Evolutionary conservation across 108 stramenopile species (phyloP).

Genomic region (Fragilaria radians): DNA sequence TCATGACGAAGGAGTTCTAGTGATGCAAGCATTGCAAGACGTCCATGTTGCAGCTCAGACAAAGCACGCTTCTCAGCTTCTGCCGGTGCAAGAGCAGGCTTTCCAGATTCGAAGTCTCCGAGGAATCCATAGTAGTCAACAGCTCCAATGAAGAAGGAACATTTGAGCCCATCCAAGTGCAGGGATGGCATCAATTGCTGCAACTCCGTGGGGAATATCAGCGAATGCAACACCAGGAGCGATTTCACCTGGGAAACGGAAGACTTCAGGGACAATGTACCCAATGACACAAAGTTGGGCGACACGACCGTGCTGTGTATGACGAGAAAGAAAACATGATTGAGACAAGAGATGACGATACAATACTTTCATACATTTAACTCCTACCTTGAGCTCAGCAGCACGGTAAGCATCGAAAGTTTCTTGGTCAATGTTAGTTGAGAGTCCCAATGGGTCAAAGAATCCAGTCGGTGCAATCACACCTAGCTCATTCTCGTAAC

Average conservation of each 20-base stretch:
- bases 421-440: slow-evolving; percentile 55
- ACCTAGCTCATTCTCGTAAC: slow-evolving; percentile 18
- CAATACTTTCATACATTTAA: no score
- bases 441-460: slow-evolving; percentile 34
- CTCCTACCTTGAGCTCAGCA: slow-evolving; percentile 77
- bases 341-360: no score
- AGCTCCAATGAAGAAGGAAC: slow-evolving; percentile 65
- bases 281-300: slow-evolving; percentile 70
- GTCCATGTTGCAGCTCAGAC: slow-evolving; percentile 56
- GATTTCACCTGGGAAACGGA: slow-evolving; percentile 46
- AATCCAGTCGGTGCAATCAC: slow-evolving; percentile 12
- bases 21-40: slow-evolving; percentile 85
- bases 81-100: slow-evolving; percentile 31
- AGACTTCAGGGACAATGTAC: slow-evolving; percentile 33
- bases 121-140: slow-evolving; percentile 57
- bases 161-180: slow-evolving; percentile 71
- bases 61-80: slow-evolving; percentile 23
- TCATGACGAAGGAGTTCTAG: slow-evolving; percentile 38
- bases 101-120: slow-evolving; percentile 52
- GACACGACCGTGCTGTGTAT: slow-evolving; percentile 86
- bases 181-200: slow-evolving; percentile 62
- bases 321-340: no score
- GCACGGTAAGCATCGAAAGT: slow-evolving; percentile 66
- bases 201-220: slow-evolving; percentile 77
- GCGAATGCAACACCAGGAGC: slow-evolving; percentile 58